These are phyloP conservation scores for Mayamaea pseudoterrestris DNA, from an alignment of 108 stramenopile species.

Conservation along the genomic window DNA sequence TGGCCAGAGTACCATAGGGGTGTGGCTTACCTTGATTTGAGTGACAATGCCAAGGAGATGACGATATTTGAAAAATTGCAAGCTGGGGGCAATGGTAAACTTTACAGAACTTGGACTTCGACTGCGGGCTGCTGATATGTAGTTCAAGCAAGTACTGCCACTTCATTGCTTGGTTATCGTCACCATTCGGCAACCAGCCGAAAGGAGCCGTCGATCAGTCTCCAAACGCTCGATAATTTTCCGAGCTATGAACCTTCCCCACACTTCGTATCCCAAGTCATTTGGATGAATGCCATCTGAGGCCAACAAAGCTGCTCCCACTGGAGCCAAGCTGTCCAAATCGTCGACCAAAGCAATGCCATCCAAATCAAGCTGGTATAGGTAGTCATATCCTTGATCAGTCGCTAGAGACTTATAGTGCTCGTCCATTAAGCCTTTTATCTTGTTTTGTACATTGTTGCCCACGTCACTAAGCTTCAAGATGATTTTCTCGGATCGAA, in stretches of 20 bases:
- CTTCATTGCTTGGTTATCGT: too few relatives aligned
- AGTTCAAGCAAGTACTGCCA: too few relatives aligned
- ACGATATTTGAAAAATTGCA: too few relatives aligned
- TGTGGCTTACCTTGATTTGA: too few relatives aligned
- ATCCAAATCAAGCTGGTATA: not conserved
- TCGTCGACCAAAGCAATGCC: not conserved
- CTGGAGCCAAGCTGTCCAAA: not conserved
- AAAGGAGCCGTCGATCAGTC: not conserved
- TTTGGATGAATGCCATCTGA: conserved; percentile 49
- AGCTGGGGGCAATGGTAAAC: too few relatives aligned
- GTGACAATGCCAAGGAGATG: too few relatives aligned
- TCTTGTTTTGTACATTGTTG: conserved; percentile 17
- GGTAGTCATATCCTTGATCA: conserved; percentile 11
- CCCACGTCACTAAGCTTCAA: conserved; percentile 30
- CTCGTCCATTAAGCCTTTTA: conserved; percentile 30
- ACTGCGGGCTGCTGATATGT: too few relatives aligned
- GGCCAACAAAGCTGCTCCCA: conserved; percentile 13
- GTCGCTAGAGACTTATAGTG: conserved; percentile 11
- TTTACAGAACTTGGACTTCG: too few relatives aligned
- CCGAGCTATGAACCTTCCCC: conserved; percentile 52
- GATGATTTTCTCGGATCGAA: conserved; percentile 21
- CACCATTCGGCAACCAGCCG: too few relatives aligned
- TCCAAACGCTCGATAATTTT: conserved; percentile 39
- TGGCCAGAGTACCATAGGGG: too few relatives aligned
- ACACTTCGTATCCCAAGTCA: conserved; percentile 54